Evolutionary conservation across 2,329 filamentous ascomycete species (phyloP).

Genomic region (Apiospora pterosperma): DNA sequence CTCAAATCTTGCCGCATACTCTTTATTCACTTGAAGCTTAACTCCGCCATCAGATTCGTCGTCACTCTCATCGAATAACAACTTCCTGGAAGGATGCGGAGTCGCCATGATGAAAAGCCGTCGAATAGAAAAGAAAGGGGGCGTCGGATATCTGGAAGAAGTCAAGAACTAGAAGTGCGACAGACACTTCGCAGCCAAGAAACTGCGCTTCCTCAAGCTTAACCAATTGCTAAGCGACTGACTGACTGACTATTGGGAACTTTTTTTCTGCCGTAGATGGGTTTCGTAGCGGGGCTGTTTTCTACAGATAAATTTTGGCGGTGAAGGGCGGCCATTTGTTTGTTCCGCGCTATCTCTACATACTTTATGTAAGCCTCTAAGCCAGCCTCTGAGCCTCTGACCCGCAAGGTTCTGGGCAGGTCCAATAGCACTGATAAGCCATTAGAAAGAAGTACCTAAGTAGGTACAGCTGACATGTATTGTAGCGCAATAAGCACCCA

Average conservation of each 20-base stretch:
- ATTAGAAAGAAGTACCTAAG: not conserved
- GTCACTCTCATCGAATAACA: constrained; percentile 54
- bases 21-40: constrained; percentile 79
- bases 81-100: constrained; percentile 35
- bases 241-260: not conserved
- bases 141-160: too few relatives aligned
- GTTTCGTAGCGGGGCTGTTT: constrained; percentile 5
- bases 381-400: not conserved
- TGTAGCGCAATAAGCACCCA: not conserved
- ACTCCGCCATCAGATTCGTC: constrained; percentile 43
- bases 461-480: not conserved
- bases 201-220: not conserved
- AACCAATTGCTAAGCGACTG: not conserved
- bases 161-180: too few relatives aligned
- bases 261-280: constrained; percentile 6
- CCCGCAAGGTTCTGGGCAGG: not conserved
- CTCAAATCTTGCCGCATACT: constrained; percentile 86
- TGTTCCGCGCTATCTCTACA: not conserved
- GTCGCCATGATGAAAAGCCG: constrained; percentile 25
- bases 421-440: not conserved
- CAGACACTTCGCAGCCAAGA: not conserved
- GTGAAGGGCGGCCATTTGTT: constrained; percentile 1
- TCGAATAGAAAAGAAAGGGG: not conserved
- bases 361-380: too few relatives aligned
- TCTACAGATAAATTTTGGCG: constrained; percentile 5